Percentiles rank a stretch among this genome's conserved stretches.
Conservation (phyloP, 1,139 yeast genomes). For the Debaryomycetaceae sp. region DNA sequence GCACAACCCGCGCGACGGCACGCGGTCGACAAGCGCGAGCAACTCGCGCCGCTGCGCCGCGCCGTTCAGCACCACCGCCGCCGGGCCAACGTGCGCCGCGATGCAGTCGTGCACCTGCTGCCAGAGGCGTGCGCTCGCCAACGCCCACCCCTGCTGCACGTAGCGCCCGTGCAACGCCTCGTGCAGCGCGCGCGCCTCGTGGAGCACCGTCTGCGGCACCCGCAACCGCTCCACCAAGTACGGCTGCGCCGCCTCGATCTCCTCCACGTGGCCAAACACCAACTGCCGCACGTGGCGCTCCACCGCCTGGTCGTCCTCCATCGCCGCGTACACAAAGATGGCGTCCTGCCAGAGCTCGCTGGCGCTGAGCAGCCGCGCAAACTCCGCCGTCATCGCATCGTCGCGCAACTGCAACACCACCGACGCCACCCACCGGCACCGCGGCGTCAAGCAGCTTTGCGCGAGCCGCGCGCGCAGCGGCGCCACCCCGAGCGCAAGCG, state of each 20-base stretch:
- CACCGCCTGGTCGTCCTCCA: constrained; percentile 40
- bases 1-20: constrained; percentile 41
- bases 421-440: constrained; percentile 14
- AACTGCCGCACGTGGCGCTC: constrained; percentile 37
- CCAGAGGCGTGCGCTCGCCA: constrained; percentile 59
- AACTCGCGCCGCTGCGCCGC: constrained; percentile 31
- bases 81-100: constrained; percentile 63
- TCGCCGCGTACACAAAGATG: constrained; percentile 54
- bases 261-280: constrained; percentile 43
- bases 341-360: constrained; percentile 57
- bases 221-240: constrained; percentile 30
- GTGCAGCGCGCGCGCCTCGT: constrained; percentile 51
- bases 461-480: no score
- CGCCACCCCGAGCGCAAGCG: no score
- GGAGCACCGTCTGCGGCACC: constrained; percentile 44
- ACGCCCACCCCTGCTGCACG: constrained; percentile 57
- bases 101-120: constrained; percentile 62
- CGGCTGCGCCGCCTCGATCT: constrained; percentile 28
- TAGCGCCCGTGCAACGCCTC: constrained; percentile 41
- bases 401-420: constrained; percentile 12
- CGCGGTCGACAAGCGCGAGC: constrained; percentile 34
- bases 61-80: constrained; percentile 47
- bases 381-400: constrained; percentile 43
- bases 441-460: no score
- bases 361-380: constrained; percentile 51